Conservation (phyloP, 2,329 filamentous ascomycete species). For the Hypoxylon sp. region DNA sequence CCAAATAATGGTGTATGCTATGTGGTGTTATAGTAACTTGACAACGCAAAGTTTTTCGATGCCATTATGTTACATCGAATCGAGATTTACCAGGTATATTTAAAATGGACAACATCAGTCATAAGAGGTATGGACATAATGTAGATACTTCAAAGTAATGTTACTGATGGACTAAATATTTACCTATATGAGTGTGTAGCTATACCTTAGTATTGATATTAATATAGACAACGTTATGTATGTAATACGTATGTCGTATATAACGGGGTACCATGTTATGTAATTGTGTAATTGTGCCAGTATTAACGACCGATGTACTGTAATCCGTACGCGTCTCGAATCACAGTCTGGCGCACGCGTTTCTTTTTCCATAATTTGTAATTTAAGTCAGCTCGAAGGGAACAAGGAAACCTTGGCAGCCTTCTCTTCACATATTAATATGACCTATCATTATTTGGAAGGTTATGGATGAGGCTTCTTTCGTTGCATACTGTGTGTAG, state of each 20-base stretch:
- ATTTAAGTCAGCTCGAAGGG: conserved; percentile 1
- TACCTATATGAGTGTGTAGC: too few relatives aligned
- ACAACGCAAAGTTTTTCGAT: neutral
- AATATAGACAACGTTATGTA: too few relatives aligned
- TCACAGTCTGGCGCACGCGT: conserved; percentile 1
- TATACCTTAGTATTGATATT: too few relatives aligned
- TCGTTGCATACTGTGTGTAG: conserved; percentile 13
- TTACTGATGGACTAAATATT: too few relatives aligned
- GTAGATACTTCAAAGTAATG: too few relatives aligned
- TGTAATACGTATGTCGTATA: too few relatives aligned
- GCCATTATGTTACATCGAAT: neutral
- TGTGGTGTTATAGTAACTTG: neutral
- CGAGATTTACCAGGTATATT: neutral
- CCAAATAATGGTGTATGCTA: neutral
- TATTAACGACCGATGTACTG: neutral
- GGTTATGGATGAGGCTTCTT: neutral
- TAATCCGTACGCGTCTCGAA: conserved; percentile 6
- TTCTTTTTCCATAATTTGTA: conserved; percentile 18
- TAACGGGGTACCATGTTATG: neutral
- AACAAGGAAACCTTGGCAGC: neutral
- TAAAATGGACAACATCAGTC: too few relatives aligned
- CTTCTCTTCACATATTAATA: conserved; percentile 7
- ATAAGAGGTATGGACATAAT: too few relatives aligned
- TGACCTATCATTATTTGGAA: conserved; percentile 14
- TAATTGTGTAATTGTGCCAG: neutral